These are phyloP conservation scores for Nitzschia sp. DNA, from an alignment of 108 stramenopile genomes.

Conservation along the genomic window DNA sequence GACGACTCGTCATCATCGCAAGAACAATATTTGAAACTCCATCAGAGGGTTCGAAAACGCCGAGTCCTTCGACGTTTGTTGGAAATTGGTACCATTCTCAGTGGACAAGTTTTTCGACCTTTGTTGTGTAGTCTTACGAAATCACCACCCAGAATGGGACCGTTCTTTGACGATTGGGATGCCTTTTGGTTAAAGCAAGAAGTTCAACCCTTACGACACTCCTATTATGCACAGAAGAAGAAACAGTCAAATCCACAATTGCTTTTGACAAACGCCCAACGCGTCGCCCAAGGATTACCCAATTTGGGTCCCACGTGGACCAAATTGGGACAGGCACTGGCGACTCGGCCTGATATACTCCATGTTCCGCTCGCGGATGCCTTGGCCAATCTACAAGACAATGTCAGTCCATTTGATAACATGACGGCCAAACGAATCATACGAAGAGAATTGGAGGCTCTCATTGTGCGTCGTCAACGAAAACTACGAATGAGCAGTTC, in stretches of 20 bases:
- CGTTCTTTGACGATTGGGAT: neutral
- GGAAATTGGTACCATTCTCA: neutral
- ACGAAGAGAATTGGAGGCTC: conserved; percentile 9
- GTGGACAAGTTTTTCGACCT: neutral
- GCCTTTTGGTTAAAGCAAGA: neutral
- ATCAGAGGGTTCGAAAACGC: neutral
- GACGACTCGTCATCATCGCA: neutral
- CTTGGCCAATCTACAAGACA: conserved; percentile 32
- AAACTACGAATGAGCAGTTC: neutral
- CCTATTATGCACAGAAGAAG: neutral
- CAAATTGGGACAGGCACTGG: neutral
- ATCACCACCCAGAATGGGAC: neutral
- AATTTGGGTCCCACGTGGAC: neutral
- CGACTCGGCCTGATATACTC: neutral
- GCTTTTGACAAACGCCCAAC: neutral
- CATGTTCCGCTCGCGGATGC: neutral
- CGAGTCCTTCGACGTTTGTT: neutral
- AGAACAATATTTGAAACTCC: neutral
- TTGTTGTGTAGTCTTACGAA: neutral
- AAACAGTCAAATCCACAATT: neutral
- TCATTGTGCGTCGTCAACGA: neutral
- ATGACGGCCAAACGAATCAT: conserved; percentile 36
- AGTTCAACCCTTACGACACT: neutral
- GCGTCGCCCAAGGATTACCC: neutral
- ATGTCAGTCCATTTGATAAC: conserved; percentile 45